Conservation (phyloP, 768 basidiomycete species). For the Lyophyllum atratum region DNA sequence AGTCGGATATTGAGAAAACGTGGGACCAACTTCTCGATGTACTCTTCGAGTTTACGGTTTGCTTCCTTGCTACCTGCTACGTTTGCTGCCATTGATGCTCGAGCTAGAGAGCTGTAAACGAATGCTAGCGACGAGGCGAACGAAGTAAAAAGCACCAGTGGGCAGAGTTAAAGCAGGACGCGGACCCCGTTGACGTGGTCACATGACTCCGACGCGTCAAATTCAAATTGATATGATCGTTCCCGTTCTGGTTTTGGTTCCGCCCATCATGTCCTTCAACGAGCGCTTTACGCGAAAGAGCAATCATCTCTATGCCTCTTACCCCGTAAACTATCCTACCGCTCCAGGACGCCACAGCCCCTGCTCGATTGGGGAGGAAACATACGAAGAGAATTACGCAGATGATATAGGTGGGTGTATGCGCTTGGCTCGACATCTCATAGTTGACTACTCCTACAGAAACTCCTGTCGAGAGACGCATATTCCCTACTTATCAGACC, state of each 20-base stretch:
- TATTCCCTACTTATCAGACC: neutral
- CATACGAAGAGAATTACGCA: constrained; percentile 16
- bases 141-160: neutral
- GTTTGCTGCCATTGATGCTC: constrained; percentile 25
- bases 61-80: constrained; percentile 35
- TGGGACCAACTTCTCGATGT: constrained; percentile 67
- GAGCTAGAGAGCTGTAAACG: neutral
- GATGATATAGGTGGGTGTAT: constrained; percentile 37
- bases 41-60: constrained; percentile 66
- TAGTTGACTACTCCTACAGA: constrained; percentile 21
- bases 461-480: constrained; percentile 9
- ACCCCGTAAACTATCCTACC: neutral
- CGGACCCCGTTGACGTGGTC: neutral
- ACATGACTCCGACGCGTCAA: constrained; percentile 14
- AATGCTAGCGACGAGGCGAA: neutral
- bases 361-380: neutral
- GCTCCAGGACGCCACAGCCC: neutral
- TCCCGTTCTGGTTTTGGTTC: neutral
- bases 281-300: constrained; percentile 1
- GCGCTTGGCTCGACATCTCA: constrained; percentile 20
- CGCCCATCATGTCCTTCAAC: constrained; percentile 12
- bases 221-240: neutral
- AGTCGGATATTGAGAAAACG: constrained; percentile 9
- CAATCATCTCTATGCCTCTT: neutral
- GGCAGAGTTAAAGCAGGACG: neutral